Evolutionary conservation across 805 yeast species (phyloP).

Genomic region (Alloascoidea hylecoeti): DNA sequence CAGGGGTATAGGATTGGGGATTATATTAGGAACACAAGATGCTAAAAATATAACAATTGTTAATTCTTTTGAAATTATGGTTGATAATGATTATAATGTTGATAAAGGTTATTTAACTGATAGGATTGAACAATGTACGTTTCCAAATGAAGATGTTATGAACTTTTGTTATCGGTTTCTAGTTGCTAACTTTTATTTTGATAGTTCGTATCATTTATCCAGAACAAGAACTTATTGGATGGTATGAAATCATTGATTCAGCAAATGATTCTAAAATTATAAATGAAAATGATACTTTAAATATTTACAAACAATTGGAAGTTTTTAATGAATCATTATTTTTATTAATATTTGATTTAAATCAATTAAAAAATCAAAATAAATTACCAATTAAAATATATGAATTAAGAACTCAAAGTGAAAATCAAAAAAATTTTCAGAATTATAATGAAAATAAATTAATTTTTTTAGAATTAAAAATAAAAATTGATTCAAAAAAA

Average conservation of each 20-base stretch:
- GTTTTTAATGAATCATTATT: slow-evolving; percentile 8
- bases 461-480: too few species aligned
- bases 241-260: slow-evolving; percentile 13
- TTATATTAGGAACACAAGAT: slow-evolving; percentile 15
- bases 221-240: slow-evolving; percentile 17
- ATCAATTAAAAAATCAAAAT: slow-evolving; percentile 3
- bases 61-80: slow-evolving; percentile 16
- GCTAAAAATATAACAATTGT: slow-evolving; percentile 15
- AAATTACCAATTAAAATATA: slow-evolving; percentile 12
- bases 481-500: too few species aligned
- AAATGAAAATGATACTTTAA: slow-evolving; percentile 5
- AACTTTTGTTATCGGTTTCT: background rate
- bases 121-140: slow-evolving; percentile 14
- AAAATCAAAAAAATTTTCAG: too few species aligned
- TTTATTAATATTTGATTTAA: slow-evolving; percentile 10
- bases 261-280: slow-evolving; percentile 4
- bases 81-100: slow-evolving; percentile 6
- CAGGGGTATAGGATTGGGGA: slow-evolving; percentile 16
- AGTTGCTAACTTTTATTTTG: too few species aligned
- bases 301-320: slow-evolving; percentile 8
- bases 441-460: too few species aligned
- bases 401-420: too few species aligned
- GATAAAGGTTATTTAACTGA: slow-evolving; percentile 11
- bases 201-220: slow-evolving; percentile 15
- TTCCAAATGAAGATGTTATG: background rate